A percentile compares a stretch with the other conserved stretches of the same genome.
These are phyloP conservation scores for Aspergillus fijiensis DNA, from an alignment of 2,329 filamentous ascomycete species.

Conservation along the genomic window DNA sequence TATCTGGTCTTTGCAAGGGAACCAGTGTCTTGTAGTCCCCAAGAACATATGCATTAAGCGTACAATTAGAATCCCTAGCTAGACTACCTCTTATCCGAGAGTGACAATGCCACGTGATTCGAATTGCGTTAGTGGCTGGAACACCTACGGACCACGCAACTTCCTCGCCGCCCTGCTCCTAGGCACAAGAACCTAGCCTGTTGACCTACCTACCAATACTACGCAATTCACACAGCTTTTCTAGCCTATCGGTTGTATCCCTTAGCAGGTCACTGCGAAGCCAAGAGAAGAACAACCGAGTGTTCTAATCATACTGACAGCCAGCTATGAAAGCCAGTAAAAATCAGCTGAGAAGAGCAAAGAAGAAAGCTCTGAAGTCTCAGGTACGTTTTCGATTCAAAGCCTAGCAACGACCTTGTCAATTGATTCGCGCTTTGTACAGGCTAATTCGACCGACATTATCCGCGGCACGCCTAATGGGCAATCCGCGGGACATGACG, in stretches of 20 bases:
- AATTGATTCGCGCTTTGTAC: conserved; percentile 24
- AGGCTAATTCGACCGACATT: conserved; percentile 25
- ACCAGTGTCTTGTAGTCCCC: too few species aligned
- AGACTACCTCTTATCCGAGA: neutral
- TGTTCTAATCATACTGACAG: neutral
- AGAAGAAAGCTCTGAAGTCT: conserved; percentile 90
- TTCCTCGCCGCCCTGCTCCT: too few species aligned
- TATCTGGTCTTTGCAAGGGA: too few species aligned
- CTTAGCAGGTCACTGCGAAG: neutral
- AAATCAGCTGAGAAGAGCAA: conserved; percentile 87
- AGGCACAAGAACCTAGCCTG: too few species aligned
- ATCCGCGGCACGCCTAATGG: conserved; percentile 6
- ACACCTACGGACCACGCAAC: neutral
- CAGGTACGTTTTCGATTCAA: conserved; percentile 43
- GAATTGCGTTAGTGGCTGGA: neutral
- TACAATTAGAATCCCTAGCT: too few species aligned
- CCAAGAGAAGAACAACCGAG: neutral
- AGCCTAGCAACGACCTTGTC: conserved; percentile 5
- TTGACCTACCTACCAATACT: neutral
- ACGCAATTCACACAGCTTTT: neutral
- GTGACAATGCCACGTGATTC: neutral
- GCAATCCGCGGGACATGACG: conserved; percentile 9
- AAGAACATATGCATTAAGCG: too few species aligned
- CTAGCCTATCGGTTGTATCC: neutral
- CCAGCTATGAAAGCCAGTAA: conserved; percentile 71